Base-by-base conservation (phyloP, 164 flowering plant species). In the Echeveria elegans region DNA sequence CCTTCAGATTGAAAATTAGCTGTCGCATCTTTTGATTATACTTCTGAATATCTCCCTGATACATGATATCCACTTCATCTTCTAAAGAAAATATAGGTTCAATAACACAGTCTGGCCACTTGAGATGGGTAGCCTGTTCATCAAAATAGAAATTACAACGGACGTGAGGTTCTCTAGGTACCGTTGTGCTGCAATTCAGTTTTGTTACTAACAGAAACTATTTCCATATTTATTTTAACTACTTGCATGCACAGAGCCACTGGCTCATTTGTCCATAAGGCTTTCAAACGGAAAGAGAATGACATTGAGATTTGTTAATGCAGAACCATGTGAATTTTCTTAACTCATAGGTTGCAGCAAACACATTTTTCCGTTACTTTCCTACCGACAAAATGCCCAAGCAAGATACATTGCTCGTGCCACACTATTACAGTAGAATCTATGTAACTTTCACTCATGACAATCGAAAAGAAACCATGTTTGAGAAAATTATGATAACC, bases 81-180 rank as follows among this genome's bases (percentile, higher is more conserved):
- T 91, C 99, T 71, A 94, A 85, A 68, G 92, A 85, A 77, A 73
- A 72, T 41, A 87, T 79, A 18, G 90, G 87, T 67, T 76, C 68
- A 72, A 87, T 92, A 77, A 86, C 90, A 79, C 75, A 81, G 74
- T 87, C 96, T 43, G 96, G 96, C 99, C 99, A 89, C 31, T 5
- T 64, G 61, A 56, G 61, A 66, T 82, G 70, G 34, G 71, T 64
- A 63, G 66, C 78, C 62, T 38, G 71, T 56, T 56, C 16, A 56
- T 56, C 32, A 28, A 28, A 14, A 56, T 56, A n/a, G n/a, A n/a
- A n/a, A n/a, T n/a, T n/a, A 28, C 31, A 16, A 0, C 12, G 32
- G 28, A 56, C 28, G 61, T 56, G 18, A 56, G 59, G 31, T 26
- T 56, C n/a, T 28, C 61, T 23, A 24, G 61, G 19, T 19, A 19